Percentiles rank a stretch among this genome's conserved stretches.
phyloP scores from a whole-genome alignment of 202 grass and related monocot genomes.

The Schoenoplectus tabernaemontani region DNA sequence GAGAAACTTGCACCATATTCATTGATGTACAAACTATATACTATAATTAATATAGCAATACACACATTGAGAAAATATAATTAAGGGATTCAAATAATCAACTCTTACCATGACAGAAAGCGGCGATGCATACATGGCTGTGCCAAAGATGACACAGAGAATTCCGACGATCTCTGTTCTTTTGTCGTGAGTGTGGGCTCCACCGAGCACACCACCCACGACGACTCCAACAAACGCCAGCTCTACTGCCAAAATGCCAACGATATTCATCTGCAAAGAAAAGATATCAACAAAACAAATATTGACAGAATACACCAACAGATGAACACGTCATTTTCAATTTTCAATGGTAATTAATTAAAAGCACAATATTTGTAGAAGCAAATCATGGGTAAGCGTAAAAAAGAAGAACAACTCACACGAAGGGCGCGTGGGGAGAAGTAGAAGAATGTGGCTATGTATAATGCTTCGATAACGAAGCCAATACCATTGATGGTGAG shows the following conservation, averaged over 20 bases:
- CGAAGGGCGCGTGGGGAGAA: conserved; percentile 26
- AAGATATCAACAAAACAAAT: not conserved
- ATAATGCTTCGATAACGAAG: conserved; percentile 39
- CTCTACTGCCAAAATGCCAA: conserved; percentile 26
- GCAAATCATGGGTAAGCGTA: not conserved
- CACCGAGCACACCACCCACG: conserved; percentile 17
- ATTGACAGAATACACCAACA: not conserved
- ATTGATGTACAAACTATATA: too few species aligned
- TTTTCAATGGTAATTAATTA: not conserved
- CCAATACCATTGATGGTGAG: conserved; percentile 71
- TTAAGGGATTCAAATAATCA: not conserved
- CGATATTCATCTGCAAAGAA: conserved; percentile 31
- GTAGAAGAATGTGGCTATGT: conserved; percentile 44
- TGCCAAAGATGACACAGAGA: conserved; percentile 51
- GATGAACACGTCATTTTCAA: not conserved
- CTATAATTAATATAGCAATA: not conserved
- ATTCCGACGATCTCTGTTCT: conserved; percentile 57
- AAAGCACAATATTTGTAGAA: not conserved
- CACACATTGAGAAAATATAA: too few species aligned
- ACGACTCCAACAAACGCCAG: conserved; percentile 34
- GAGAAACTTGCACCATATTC: too few species aligned
- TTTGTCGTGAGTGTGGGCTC: conserved; percentile 32
- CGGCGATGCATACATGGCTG: conserved; percentile 50
- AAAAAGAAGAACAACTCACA: conserved; percentile 20
- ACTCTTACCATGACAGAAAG: conserved; percentile 60